Conservation (phyloP, 2,329 filamentous ascomycete species). For the Aspergillus texensis region DNA sequence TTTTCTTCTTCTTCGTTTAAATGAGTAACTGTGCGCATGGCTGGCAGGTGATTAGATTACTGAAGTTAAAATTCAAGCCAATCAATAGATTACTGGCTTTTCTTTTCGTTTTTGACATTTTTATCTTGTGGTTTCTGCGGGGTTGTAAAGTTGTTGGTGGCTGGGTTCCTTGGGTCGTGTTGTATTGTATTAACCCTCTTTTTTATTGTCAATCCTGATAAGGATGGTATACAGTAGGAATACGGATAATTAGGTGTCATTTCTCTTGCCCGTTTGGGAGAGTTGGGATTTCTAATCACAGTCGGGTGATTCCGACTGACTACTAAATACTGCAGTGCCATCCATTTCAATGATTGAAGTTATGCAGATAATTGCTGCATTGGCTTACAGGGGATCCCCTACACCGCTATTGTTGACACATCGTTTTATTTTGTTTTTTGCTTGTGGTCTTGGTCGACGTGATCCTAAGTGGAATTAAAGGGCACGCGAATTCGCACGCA, state of each 20-base stretch:
- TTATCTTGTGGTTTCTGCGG: too few relatives aligned
- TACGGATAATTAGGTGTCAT: not conserved
- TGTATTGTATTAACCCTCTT: not conserved
- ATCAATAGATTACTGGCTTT: too few relatives aligned
- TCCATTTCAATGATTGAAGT: not conserved
- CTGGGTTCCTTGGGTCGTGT: too few relatives aligned
- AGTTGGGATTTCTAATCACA: not conserved
- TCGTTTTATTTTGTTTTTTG: not conserved
- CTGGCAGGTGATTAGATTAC: slow-evolving; percentile 1
- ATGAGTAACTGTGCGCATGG: not conserved
- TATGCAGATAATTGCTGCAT: slow-evolving; percentile 11
- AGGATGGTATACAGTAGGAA: too few relatives aligned
- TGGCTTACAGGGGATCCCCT: slow-evolving; percentile 17
- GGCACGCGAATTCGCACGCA: not conserved
- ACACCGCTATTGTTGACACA: slow-evolving; percentile 22
- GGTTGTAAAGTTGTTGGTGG: too few relatives aligned
- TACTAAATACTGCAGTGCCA: not conserved
- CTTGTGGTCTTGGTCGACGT: not conserved
- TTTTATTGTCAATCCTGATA: not conserved
- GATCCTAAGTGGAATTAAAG: not conserved
- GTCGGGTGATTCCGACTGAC: not conserved
- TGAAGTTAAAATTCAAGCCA: not conserved
- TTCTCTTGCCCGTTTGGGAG: not conserved
- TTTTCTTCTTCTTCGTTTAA: too few relatives aligned
- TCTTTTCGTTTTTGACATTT: too few relatives aligned